Evolutionary conservation across 176 grass and related monocot genomes (phyloP).

Genomic region (Musa schizocarpa): DNA sequence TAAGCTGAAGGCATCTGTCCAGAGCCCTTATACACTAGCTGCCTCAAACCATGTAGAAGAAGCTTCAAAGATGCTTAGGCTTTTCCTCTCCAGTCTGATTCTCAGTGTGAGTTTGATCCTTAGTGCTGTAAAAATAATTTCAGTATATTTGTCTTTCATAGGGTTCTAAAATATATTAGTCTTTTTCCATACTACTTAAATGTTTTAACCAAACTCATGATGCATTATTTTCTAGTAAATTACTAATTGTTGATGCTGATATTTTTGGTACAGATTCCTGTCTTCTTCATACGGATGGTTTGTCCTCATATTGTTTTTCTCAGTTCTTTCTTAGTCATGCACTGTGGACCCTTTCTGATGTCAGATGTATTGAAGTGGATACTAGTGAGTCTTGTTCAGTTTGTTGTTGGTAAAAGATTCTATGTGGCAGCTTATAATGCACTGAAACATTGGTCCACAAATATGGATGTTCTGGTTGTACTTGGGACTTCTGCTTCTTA

Average conservation of each 20-base stretch:
- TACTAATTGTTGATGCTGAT: slow-evolving; percentile 7
- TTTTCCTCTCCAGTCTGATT: slow-evolving; percentile 73
- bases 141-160: neutral
- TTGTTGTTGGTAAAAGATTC: slow-evolving; percentile 18
- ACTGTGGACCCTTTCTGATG: slow-evolving; percentile 72
- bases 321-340: slow-evolving; percentile 48
- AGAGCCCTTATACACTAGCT: slow-evolving; percentile 65
- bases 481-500: slow-evolving; percentile 89
- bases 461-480: slow-evolving; percentile 97
- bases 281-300: slow-evolving; percentile 86
- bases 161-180: neutral
- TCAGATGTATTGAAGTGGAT: slow-evolving; percentile 78
- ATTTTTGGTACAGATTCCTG: slow-evolving; percentile 66
- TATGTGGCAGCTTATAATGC: slow-evolving; percentile 25
- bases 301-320: slow-evolving; percentile 69
- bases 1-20: slow-evolving; percentile 48
- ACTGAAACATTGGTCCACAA: slow-evolving; percentile 72
- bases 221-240: slow-evolving; percentile 8
- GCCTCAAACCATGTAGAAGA: slow-evolving; percentile 81
- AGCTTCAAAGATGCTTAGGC: slow-evolving; percentile 77
- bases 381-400: slow-evolving; percentile 57
- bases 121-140: neutral
- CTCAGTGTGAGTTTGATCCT: slow-evolving; percentile 66
- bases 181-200: neutral
- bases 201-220: neutral